Conservation (phyloP, 495 filamentous ascomycete genomes). For the Aspergillus bertholletiae region DNA sequence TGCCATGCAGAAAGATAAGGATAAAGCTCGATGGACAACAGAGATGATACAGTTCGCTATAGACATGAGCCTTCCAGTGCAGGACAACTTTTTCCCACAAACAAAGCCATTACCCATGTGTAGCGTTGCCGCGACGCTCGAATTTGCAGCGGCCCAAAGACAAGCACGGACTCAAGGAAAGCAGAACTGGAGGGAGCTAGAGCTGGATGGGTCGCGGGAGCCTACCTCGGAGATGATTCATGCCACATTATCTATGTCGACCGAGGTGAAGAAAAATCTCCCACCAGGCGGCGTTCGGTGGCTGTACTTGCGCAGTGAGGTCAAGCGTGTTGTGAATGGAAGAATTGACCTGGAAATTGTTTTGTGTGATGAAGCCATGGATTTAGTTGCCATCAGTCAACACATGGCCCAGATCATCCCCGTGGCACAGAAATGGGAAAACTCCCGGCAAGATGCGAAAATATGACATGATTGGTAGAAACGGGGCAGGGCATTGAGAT, state of each 20-base stretch:
- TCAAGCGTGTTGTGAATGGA: background rate
- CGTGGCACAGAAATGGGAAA: no score
- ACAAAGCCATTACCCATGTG: background rate
- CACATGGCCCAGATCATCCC: background rate
- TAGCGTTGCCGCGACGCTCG: background rate
- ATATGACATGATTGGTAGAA: no score
- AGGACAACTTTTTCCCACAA: background rate
- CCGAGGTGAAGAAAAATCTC: background rate
- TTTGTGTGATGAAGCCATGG: background rate
- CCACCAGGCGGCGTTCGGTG: background rate
- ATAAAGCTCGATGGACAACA: background rate
- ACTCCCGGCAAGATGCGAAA: no score
- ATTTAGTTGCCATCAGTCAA: background rate
- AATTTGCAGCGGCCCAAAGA: background rate
- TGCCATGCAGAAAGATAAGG: background rate
- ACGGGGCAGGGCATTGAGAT: no score
- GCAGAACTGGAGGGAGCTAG: background rate
- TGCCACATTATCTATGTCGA: background rate
- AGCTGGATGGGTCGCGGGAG: no score
- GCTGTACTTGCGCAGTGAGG: background rate
- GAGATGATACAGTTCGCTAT: background rate
- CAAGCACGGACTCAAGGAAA: background rate
- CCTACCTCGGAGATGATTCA: background rate
- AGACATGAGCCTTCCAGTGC: background rate
- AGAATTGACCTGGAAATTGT: background rate